These are phyloP conservation scores for Saccharomyces pastorianus DNA, from an alignment of 1,139 yeast genomes.

Conservation along the genomic window DNA sequence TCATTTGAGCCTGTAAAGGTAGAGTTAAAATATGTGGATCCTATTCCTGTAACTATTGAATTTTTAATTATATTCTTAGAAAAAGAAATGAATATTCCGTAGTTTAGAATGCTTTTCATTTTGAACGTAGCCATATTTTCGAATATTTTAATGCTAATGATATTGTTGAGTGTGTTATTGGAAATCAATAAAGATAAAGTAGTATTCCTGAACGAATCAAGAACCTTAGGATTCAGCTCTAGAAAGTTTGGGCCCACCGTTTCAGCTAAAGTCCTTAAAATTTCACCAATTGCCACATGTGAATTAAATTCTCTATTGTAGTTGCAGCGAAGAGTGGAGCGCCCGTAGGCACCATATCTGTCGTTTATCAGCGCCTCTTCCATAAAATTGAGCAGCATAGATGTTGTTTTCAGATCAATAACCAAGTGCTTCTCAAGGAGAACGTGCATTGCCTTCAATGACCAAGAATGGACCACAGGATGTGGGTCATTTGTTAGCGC, in stretches of 20 bases:
- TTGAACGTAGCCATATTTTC: conserved; percentile 27
- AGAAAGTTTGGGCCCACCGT: conserved; percentile 44
- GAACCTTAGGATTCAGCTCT: conserved; percentile 20
- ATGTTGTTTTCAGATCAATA: conserved; percentile 35
- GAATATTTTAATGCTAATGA: conserved; percentile 21
- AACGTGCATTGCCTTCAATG: conserved; percentile 51
- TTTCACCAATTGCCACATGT: conserved; percentile 35
- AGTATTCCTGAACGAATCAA: conserved; percentile 23
- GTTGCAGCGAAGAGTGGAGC: conserved; percentile 40
- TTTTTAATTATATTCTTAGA: conserved; percentile 24
- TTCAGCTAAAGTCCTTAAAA: conserved; percentile 38
- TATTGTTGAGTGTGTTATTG: conserved; percentile 18
- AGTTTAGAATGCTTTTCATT: conserved; percentile 23
- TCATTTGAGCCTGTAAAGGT: conserved; percentile 31
- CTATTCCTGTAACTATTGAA: conserved; percentile 18
- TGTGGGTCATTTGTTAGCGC: conserved; percentile 73
- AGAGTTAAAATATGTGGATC: conserved; percentile 13
- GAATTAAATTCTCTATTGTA: conserved; percentile 40
- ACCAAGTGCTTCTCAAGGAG: conserved; percentile 53
- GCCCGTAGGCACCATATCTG: conserved; percentile 44
- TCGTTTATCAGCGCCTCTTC: conserved; percentile 44
- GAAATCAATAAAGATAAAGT: conserved; percentile 21
- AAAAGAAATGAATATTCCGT: conserved; percentile 17
- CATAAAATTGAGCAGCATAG: conserved; percentile 41
- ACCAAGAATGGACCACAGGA: conserved; percentile 70